Base-by-base conservation (phyloP, 2,329 filamentous ascomycete species). In the Xenosphaeropsis pyriputrescens region DNA sequence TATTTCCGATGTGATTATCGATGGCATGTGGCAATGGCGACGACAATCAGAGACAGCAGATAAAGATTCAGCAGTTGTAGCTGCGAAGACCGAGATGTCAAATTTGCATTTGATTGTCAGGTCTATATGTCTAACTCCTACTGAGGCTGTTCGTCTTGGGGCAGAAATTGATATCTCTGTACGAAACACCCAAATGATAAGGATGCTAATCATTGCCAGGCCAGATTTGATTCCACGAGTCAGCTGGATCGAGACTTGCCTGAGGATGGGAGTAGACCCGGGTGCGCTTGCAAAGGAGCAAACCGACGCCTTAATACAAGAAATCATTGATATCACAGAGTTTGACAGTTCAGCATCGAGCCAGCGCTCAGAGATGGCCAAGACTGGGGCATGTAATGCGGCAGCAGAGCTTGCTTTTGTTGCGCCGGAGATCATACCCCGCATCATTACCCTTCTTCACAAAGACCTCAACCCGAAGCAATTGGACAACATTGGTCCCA, bases 341-440 rank as follows among this genome's bases (percentile, higher is more conserved):
- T 56, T 62, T 34, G 53, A 62, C 16, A 63, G 71, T 39, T 69
- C 75, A 54, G 76, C 80, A 56, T 51, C 62, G 36, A 18, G 38
- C 6, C 46, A 50, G 34, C 39, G 59, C 54, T 61, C 60, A 5
- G 54, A 50, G 18, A 39, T 50, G 3, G 63, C 84, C 32, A 77
- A 75, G 50, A 60, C 64, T 31, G 89, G 89, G 37, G 83, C 89
- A 3, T 93, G 79, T 57, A 78, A 77, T 47, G 85, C 89, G 6
- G 84, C 85, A 9, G 86, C 88, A 29, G 91, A 96, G 51, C 67
- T 98, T 41, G 88, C 85, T 3, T 98, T 98, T 52, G 85, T 98
- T 18, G 83, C 89, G 4, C 91, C 91, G 0, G 82, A 91, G 32
- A 65, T 66, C 13, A 82, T 93, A 59, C 72, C 85, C 4, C 70